phyloP scores from a whole-genome alignment of 306 rosid genomes.

The Ormosia emarginata region DNA sequence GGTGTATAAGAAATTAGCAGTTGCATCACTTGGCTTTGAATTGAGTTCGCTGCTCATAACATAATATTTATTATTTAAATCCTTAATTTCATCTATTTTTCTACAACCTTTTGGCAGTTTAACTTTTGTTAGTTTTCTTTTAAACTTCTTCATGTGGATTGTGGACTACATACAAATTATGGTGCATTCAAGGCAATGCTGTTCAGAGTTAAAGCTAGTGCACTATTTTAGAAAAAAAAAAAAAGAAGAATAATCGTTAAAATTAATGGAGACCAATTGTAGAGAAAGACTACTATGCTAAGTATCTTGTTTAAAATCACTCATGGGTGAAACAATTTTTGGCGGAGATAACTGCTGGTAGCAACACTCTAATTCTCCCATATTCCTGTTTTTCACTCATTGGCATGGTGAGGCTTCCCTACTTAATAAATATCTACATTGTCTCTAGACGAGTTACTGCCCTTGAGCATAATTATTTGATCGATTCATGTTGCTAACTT shows the following conservation, averaged over 20 bases:
- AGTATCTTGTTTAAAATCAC: background rate
- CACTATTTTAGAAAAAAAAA: too few species aligned
- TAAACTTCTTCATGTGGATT: background rate
- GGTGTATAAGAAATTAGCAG: background rate
- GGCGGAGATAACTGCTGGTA: background rate
- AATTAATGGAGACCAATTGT: background rate
- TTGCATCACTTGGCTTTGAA: background rate
- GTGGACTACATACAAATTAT: background rate
- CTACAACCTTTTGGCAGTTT: background rate
- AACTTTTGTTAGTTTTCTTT: background rate
- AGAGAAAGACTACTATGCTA: background rate
- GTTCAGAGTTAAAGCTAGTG: background rate
- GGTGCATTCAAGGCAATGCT: background rate
- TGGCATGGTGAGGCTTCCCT: background rate
- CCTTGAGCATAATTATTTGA: background rate
- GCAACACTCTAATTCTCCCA: background rate
- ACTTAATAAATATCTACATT: background rate
- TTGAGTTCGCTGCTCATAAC: background rate
- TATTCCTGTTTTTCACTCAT: background rate
- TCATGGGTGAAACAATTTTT: background rate
- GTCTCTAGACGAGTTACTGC: background rate
- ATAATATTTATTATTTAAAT: background rate
- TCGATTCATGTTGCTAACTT: background rate
- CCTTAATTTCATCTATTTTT: background rate
- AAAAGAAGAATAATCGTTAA: too few species aligned